Evolutionary conservation across 805 yeast species (phyloP).

Genomic region (Huiozyma naganishii): DNA sequence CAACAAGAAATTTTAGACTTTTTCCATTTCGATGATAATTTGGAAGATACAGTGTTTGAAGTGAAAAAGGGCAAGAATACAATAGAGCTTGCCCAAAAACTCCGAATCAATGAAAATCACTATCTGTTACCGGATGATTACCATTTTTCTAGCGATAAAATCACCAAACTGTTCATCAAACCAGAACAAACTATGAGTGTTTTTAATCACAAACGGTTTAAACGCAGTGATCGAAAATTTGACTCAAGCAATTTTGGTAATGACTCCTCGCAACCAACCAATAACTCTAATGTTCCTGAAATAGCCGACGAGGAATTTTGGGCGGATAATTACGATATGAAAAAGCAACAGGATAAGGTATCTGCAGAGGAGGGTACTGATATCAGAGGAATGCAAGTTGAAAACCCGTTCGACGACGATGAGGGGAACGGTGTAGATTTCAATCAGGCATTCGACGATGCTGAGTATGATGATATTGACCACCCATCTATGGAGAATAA

Average conservation of each 20-base stretch:
- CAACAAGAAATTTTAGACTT: slow-evolving; percentile 36
- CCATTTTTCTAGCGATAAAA: slow-evolving; percentile 56
- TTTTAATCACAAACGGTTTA: slow-evolving; percentile 12
- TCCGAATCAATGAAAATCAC: slow-evolving; percentile 32
- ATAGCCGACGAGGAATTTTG: slow-evolving; percentile 60
- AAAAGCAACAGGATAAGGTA: slow-evolving; percentile 29
- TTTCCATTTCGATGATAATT: slow-evolving; percentile 27
- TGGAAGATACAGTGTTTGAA: slow-evolving; percentile 34
- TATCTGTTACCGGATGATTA: slow-evolving; percentile 63
- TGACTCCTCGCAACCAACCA: background rate
- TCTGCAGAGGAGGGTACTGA: slow-evolving; percentile 15
- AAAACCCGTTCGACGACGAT: slow-evolving; percentile 31
- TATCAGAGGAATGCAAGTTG: slow-evolving; percentile 14
- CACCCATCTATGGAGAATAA: slow-evolving; percentile 1
- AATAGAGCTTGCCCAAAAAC: slow-evolving; percentile 34
- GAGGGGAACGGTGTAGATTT: slow-evolving; percentile 24
- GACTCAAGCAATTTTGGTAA: background rate
- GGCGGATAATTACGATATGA: slow-evolving; percentile 49
- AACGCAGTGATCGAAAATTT: background rate
- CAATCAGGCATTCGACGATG: slow-evolving; percentile 28
- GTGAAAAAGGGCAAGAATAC: slow-evolving; percentile 21
- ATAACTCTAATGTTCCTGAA: slow-evolving; percentile 18
- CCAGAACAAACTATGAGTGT: slow-evolving; percentile 40
- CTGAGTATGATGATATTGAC: slow-evolving; percentile 22
- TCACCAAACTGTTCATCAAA: slow-evolving; percentile 58